Base-by-base conservation (phyloP, 1,284 basidiomycete genomes). In the Inonotus hispidus region DNA sequence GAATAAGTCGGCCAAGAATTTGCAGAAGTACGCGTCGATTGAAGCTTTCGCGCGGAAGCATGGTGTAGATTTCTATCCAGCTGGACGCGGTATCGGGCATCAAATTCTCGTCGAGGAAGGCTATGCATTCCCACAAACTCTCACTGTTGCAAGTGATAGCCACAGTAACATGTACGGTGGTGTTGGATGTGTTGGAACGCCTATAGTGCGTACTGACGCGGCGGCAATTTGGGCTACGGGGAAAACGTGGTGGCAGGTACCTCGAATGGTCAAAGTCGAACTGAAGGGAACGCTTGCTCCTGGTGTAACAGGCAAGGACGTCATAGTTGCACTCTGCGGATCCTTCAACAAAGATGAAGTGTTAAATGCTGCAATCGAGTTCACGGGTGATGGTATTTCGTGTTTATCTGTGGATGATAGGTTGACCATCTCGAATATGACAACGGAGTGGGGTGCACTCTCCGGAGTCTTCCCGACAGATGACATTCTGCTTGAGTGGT, bases 121-220 rank as follows among this genome's bases (percentile, higher is more conserved):
- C 1, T 98, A 98, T 70, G 94, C 95, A 0, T 98, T 95, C 74
- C 95, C 95, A 0, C 81, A 95, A 67, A 93, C 92, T 37, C 84
- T 98, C 68, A 94, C 93, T 8, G 93, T 98, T 46, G 96, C 96
- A 3, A 95, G 92, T 68, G 96, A 99, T 76, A 94, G 91, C 70
- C 96, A 99, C 74, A 94, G 90, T 68, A 99, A 99, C 74, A 97
- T 97, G 92, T 99, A 99, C 71, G 96, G 96, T 32, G 96, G 96
- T 56, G 92, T 99, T 0, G 96, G 95, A 1, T 97, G 95, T 69
- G 85, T 99, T 5, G 96, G 96, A 7, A 99, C 96, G 0, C 95
- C 96, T 1, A 97, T 99, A 66, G 96, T 95, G 3, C 84, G 93
- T 49, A 95, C 92, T 21, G 93, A 95, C 67, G 92, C 93, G 19